Evolutionary conservation across 495 filamentous ascomycete species (phyloP).

Genomic region (Pyrenopolyporus hunteri): DNA sequence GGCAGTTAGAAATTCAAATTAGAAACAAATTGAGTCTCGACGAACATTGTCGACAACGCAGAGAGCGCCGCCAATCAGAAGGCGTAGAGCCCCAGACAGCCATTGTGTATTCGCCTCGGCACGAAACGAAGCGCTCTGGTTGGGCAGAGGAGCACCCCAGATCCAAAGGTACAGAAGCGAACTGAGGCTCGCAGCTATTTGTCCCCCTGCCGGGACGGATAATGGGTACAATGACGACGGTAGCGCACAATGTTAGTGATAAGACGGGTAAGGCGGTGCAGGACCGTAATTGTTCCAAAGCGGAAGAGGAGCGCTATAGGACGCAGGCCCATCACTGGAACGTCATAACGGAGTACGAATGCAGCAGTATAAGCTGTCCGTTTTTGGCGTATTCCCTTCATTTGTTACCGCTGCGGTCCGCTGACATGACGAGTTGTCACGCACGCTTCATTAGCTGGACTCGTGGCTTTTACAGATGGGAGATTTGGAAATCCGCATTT

Average conservation of each 20-base stretch:
- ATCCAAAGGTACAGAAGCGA: conserved; percentile 21
- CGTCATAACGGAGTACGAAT: conserved; percentile 38
- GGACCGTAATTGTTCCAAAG: conserved; percentile 28
- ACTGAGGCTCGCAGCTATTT: conserved; percentile 20
- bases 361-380: conserved; percentile 21
- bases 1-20: conserved; percentile 34
- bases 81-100: conserved; percentile 3
- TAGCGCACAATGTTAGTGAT: conserved; percentile 28
- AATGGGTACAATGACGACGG: conserved; percentile 27
- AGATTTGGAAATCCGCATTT: conserved; percentile 21
- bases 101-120: conserved; percentile 15
- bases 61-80: conserved; percentile 26
- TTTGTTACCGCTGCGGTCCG: conserved; percentile 3
- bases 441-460: conserved; percentile 12
- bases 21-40: conserved; percentile 30
- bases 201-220: conserved; percentile 19
- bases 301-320: conserved; percentile 22
- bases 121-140: conserved; percentile 24
- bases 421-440: conserved; percentile 19
- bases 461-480: conserved; percentile 24
- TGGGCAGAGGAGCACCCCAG: conserved; percentile 33
- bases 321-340: conserved; percentile 18
- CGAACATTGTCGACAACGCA: conserved; percentile 31
- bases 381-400: conserved; percentile 20
- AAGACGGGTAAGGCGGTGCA: conserved; percentile 30